Base-by-base conservation (phyloP, 306 rosid species). In the Urtica urens region DNA sequence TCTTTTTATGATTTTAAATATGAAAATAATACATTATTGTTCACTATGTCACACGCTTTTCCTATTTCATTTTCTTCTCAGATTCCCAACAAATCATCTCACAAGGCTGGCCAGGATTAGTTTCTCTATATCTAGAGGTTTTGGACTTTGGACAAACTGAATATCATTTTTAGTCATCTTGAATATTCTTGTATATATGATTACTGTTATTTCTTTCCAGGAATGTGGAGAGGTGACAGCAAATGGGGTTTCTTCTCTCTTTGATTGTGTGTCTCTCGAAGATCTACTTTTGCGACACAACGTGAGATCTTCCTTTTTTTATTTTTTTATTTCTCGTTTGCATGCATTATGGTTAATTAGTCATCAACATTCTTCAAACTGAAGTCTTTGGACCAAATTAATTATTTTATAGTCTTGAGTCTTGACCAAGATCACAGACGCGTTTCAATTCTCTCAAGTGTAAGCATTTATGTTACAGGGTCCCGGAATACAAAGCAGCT, bases 21-120 rank as follows among this genome's bases (percentile, higher is more conserved):
- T 23, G 45, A 6, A 4, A 13, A 16, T 2, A 29, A 10, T 15
- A 26, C 30, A 37, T 11, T 26, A 50, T 24, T n/a, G n/a, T n/a
- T 48, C 41, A 17, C 35, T 62, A 14, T 24, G 20, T 26, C 61
- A 57, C 22, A 13, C 29, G 14, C 47, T 49, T 5, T 19, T 16
- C 14, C 17, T 2, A n/a, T 41, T 62, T 28, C 23, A 23, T 56
- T 61, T 29, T 59, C 26, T 26, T 65, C 70, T 55, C 85, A 86
- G 93, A 73, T 63, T 75, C 93, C 69, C 87, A 76, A 64, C 53
- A 34, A 35, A 81, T 86, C 65, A 86, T 86, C 53, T 76, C 85
- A 21, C 53, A 5, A 19, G 95, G 87, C 66, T 86, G 95, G 85
- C 93, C 93, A 42, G 95, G 95, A 61, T 82, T 85, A 73, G 58